A percentile compares a stretch with the other conserved stretches of the same genome.
phyloP scores from a whole-genome alignment of 345 rosid species.

The Lepidium aucheri region DNA sequence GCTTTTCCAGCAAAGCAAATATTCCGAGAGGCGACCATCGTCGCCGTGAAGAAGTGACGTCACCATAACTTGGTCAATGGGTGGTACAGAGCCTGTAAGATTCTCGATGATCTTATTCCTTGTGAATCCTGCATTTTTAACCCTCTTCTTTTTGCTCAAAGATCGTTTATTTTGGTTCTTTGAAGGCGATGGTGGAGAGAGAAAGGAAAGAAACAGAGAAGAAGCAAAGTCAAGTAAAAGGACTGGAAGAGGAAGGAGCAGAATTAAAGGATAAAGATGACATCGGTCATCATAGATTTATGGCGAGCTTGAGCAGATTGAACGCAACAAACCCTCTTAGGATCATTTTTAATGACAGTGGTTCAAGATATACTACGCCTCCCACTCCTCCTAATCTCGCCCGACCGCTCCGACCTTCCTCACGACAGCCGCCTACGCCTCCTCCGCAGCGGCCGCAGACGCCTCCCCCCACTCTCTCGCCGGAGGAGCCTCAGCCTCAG shows the following conservation, averaged over 20 bases:
- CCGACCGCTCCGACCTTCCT: slow-evolving; percentile 23
- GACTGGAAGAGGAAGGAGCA: slow-evolving; percentile 44
- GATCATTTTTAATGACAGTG: slow-evolving; percentile 20
- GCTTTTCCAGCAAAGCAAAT: slow-evolving; percentile 5
- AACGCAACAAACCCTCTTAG: slow-evolving; percentile 84
- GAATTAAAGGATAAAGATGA: slow-evolving; percentile 24
- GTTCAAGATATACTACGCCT: slow-evolving; percentile 44
- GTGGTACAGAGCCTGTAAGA: slow-evolving; percentile 43
- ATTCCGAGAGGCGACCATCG: slow-evolving; percentile 25
- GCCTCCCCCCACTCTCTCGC: slow-evolving; percentile 7
- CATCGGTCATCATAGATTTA: slow-evolving; percentile 18
- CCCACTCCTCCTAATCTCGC: slow-evolving; percentile 30
- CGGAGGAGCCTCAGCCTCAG: slow-evolving; percentile 11
- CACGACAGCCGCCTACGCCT: neutral
- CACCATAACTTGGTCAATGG: slow-evolving; percentile 35
- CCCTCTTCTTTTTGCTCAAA: neutral
- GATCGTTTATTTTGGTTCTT: neutral
- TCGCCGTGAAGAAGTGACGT: slow-evolving; percentile 32
- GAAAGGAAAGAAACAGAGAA: slow-evolving; percentile 23
- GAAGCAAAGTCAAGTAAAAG: slow-evolving; percentile 24
- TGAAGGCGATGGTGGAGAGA: slow-evolving; percentile 38
- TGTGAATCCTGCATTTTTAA: neutral
- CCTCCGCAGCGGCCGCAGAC: slow-evolving; percentile 1
- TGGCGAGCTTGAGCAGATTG: slow-evolving; percentile 56
- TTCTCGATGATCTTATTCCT: neutral